These are phyloP conservation scores for Boletellus ananiceps DNA, from an alignment of 768 basidiomycete species.

Conservation along the genomic window DNA sequence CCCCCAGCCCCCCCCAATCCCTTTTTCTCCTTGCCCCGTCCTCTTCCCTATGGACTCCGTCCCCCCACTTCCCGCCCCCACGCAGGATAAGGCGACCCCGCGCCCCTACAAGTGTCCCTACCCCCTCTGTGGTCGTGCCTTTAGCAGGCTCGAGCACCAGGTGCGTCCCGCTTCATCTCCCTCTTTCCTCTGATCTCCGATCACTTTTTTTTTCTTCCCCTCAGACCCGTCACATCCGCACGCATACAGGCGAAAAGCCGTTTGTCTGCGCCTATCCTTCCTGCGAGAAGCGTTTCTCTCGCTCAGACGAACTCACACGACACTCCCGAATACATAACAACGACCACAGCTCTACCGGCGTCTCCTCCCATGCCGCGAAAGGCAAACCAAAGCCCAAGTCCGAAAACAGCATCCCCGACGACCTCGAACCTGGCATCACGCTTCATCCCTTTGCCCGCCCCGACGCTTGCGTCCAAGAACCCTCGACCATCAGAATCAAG, in stretches of 20 bases:
- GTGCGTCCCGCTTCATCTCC: slow-evolving; percentile 38
- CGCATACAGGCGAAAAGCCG: slow-evolving; percentile 97
- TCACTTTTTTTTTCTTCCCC: neutral
- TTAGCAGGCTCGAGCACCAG: slow-evolving; percentile 95
- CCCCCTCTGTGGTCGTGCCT: slow-evolving; percentile 86
- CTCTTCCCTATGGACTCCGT: slow-evolving; percentile 23
- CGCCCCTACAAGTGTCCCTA: slow-evolving; percentile 97
- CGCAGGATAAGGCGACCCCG: slow-evolving; percentile 40
- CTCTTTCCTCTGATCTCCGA: slow-evolving; percentile 16
- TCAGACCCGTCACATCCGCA: slow-evolving; percentile 96
- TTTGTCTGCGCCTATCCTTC: slow-evolving; percentile 86
- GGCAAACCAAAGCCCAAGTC: slow-evolving; percentile 29
- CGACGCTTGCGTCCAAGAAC: slow-evolving; percentile 21
- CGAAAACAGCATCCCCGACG: slow-evolving; percentile 23
- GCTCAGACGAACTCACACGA: slow-evolving; percentile 96
- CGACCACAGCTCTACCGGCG: slow-evolving; percentile 34
- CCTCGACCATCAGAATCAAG: slow-evolving; percentile 43
- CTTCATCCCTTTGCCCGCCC: slow-evolving; percentile 23
- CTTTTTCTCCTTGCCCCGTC: slow-evolving; percentile 11
- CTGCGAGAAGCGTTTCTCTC: slow-evolving; percentile 98
- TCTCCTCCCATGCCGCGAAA: slow-evolving; percentile 18
- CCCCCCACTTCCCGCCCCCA: neutral
- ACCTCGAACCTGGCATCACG: slow-evolving; percentile 21
- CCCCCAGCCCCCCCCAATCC: slow-evolving; percentile 15
- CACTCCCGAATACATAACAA: slow-evolving; percentile 91